phyloP scores from a whole-genome alignment of 164 flowering plant species.

The Tetracentron sinense region DNA sequence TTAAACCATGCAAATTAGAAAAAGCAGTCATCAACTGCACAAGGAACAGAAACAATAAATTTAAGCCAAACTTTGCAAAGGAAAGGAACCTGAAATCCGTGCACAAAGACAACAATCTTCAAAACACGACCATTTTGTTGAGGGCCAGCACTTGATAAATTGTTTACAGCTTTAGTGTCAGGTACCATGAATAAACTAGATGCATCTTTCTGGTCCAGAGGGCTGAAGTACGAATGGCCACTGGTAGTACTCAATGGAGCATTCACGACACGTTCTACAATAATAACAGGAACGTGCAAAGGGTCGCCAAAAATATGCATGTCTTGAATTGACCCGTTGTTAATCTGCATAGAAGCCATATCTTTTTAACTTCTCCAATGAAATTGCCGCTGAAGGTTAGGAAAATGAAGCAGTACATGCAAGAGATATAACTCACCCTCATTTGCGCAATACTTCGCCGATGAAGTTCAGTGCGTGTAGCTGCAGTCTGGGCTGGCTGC shows the following conservation, averaged over 20 bases:
- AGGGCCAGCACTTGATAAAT: constrained; percentile 26
- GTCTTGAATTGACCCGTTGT: constrained; percentile 83
- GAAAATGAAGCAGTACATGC: background rate
- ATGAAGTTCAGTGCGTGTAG: constrained; percentile 88
- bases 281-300: constrained; percentile 65
- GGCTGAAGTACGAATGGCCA: constrained; percentile 51
- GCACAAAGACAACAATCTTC: constrained; percentile 85
- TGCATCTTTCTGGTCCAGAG: constrained; percentile 35
- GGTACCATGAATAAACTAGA: constrained; percentile 24
- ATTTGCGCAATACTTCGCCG: constrained; percentile 92
- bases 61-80: background rate
- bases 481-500: constrained; percentile 79
- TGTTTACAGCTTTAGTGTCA: constrained; percentile 25
- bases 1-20: too few species aligned
- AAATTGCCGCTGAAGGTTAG: background rate
- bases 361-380: constrained; percentile 2
- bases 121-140: constrained; percentile 53
- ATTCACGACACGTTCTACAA: constrained; percentile 81
- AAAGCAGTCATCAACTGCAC: background rate
- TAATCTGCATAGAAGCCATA: constrained; percentile 64
- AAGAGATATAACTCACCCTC: constrained; percentile 49
- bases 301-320: constrained; percentile 89
- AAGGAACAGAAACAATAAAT: background rate
- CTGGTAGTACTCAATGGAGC: constrained; percentile 54
- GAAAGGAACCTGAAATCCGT: constrained; percentile 84